Base-by-base conservation (phyloP, 148 eudicot genomes). In the Spergularia bocconei region DNA sequence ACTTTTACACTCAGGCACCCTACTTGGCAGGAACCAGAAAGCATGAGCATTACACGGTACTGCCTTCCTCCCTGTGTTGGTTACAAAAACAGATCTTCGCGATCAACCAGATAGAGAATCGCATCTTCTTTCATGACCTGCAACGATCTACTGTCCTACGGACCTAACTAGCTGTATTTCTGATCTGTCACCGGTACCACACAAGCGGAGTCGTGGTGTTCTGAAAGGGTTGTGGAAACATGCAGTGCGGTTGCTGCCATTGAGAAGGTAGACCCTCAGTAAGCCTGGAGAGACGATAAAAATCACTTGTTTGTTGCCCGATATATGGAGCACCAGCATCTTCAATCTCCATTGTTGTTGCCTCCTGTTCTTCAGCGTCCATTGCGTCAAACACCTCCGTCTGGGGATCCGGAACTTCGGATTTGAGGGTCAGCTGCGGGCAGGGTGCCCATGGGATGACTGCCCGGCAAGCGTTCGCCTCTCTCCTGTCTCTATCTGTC, bases 171-270 rank as follows among this genome's bases (percentile, higher is more conserved):
- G 21, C 33, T 11, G 48, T 57, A 57, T 16, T 29, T 8, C 16
- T 17, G 44, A 2, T 61, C 29, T 51, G 20, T 87, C 76, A 93
- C 74, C 80, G 81, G 53, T 78, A 89, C 91, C 92, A 91, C 51
- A 84, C 84, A 19, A 91, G 36, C 2, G 98, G 98, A 14, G 90
- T 76, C 0, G 86, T 38, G 4, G 75, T 66, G 71, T 85, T 84
- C 38, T 88, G 85, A 11, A 88, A 90, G 63, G 89, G 86, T 79
- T 85, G 92, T 5, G 93, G 87, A 69, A 90, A 62, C 83, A 86
- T 79, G 83, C 97, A 94, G 69, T 88, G 92, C n/a, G 86, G 96
- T 60, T 87, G 91, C 67, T 85, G 94, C 96, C 92, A 87, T 38
- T 85, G 89, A 67, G 84, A 81, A 7, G 84, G 80, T n/a, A 87